Evolutionary conservation across 768 basidiomycete genomes (phyloP).

Genomic region (Lactarius akahatsu): DNA sequence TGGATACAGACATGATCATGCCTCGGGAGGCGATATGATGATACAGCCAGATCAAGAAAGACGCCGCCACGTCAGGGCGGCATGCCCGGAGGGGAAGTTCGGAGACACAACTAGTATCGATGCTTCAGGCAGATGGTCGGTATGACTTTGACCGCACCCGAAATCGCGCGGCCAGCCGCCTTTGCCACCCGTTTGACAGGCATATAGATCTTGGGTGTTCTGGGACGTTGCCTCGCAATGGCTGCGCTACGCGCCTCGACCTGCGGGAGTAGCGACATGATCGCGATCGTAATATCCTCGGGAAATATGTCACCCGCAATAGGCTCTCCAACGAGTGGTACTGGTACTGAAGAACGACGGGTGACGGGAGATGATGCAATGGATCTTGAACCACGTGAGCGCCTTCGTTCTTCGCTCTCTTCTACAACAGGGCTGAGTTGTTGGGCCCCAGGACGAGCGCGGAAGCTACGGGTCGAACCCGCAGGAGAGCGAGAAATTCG

Average conservation of each 20-base stretch:
- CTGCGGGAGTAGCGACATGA: constrained; percentile 27
- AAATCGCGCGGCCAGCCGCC: constrained; percentile 21
- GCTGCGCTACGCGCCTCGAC: constrained; percentile 24
- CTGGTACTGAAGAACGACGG: constrained; percentile 10
- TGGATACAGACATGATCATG: constrained; percentile 25
- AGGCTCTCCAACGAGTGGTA: constrained; percentile 8
- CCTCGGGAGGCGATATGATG: constrained; percentile 22
- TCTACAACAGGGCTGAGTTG: constrained; percentile 30
- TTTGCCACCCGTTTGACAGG: constrained; percentile 20
- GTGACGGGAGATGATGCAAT: constrained; percentile 12
- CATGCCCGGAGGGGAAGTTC: background rate
- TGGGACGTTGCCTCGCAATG: constrained; percentile 10
- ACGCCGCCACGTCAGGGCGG: constrained; percentile 2
- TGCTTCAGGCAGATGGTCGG: constrained; percentile 22
- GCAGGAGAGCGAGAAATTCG: constrained; percentile 25
- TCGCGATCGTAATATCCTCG: constrained; percentile 27
- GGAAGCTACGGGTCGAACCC: constrained; percentile 26
- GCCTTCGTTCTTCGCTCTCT: constrained; percentile 27
- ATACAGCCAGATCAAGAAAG: constrained; percentile 9
- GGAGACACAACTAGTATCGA: constrained; percentile 10
- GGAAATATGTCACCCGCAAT: constrained; percentile 18
- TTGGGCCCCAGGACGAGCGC: constrained; percentile 19
- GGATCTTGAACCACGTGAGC: constrained; percentile 23
- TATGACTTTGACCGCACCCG: constrained; percentile 13
- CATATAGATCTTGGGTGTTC: constrained; percentile 3